Conservation (phyloP, 768 basidiomycete species). For the Leucocoprinus sp. region DNA sequence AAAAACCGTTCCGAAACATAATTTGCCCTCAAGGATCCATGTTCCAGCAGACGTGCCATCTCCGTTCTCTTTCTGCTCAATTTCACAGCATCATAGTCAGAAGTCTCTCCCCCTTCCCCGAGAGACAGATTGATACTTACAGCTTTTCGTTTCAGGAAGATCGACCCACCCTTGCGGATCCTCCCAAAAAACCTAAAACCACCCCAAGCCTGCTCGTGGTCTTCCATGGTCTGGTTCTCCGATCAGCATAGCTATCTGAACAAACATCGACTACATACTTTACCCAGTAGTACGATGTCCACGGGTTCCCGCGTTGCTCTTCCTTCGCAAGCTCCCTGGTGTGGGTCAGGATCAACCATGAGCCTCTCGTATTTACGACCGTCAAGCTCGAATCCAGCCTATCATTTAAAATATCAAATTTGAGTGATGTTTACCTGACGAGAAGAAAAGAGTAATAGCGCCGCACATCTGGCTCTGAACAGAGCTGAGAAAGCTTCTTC, state of each 20-base stretch:
- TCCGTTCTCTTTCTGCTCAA: conserved; percentile 31
- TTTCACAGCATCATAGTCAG: conserved; percentile 3
- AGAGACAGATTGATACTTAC: conserved; percentile 27
- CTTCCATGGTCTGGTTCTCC: conserved; percentile 37
- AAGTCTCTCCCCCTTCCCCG: conserved; percentile 1
- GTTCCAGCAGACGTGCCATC: conserved; percentile 31
- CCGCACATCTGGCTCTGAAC: conserved; percentile 1
- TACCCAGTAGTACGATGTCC: conserved; percentile 31
- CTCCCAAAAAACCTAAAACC: conserved; percentile 54
- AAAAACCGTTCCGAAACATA: conserved; percentile 39
- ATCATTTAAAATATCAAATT: not conserved
- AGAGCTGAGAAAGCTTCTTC: not conserved
- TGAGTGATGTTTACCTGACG: not conserved
- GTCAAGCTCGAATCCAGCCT: conserved; percentile 9
- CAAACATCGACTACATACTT: conserved; percentile 25
- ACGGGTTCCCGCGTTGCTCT: conserved; percentile 15
- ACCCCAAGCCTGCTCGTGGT: conserved; percentile 59
- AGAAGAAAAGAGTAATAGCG: not conserved
- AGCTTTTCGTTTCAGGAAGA: conserved; percentile 54
- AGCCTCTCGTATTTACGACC: conserved; percentile 13
- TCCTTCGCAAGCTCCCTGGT: not conserved
- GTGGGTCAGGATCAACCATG: conserved; percentile 5
- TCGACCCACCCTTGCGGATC: conserved; percentile 48
- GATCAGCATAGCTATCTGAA: conserved; percentile 11
- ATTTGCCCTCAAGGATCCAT: conserved; percentile 52